A percentile compares a stretch with the other conserved stretches of the same genome.
These are phyloP conservation scores for Quercus suber DNA, from an alignment of 306 rosid species.

Conservation along the genomic window DNA sequence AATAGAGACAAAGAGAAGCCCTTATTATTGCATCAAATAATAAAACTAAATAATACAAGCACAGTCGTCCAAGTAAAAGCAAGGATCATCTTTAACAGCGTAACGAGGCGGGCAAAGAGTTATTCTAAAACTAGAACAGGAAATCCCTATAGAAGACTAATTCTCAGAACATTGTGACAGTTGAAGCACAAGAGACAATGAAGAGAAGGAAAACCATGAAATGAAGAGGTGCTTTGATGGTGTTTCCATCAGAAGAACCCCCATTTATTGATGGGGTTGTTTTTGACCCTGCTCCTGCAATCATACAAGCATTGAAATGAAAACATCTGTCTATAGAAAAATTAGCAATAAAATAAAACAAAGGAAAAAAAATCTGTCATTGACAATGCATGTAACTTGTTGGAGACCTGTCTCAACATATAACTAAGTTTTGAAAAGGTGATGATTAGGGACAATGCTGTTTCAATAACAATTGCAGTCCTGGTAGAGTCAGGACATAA, in stretches of 20 bases:
- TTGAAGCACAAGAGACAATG: conserved; percentile 30
- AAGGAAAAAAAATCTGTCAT: neutral
- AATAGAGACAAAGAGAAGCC: neutral
- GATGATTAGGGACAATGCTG: too few relatives aligned
- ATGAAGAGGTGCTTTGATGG: conserved; percentile 26
- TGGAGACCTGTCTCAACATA: too few relatives aligned
- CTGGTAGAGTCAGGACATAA: too few relatives aligned
- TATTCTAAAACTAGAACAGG: neutral
- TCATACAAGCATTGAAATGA: neutral
- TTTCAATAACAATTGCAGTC: too few relatives aligned
- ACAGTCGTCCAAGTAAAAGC: neutral
- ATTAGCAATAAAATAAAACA: too few relatives aligned
- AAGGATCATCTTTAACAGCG: neutral
- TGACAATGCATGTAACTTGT: too few relatives aligned
- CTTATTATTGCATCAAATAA: neutral
- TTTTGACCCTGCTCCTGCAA: conserved; percentile 54
- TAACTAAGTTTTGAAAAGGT: too few relatives aligned
- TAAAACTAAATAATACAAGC: neutral
- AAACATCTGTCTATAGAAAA: too few relatives aligned
- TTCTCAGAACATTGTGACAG: conserved; percentile 30
- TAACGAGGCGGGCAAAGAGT: neutral
- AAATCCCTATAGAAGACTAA: neutral
- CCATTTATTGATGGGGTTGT: conserved; percentile 41
- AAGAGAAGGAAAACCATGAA: conserved; percentile 34
- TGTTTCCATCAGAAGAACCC: conserved; percentile 43